Conservation (phyloP, 176 grass and related monocot species). For the Cymbopogon citratus region DNA sequence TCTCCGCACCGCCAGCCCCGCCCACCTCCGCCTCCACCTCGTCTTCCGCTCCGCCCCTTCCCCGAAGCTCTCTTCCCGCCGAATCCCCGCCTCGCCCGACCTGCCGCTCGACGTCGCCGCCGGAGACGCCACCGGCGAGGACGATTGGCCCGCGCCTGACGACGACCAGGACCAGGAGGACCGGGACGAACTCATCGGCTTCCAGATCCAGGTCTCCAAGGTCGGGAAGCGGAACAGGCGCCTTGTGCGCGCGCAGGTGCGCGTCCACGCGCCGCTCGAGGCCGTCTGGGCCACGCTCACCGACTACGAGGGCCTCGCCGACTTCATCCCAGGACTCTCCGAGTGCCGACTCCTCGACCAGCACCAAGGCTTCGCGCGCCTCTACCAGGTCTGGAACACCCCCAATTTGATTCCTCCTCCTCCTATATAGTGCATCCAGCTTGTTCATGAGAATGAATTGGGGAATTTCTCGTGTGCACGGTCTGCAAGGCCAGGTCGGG, state of each 20-base stretch:
- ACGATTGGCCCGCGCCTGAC: neutral
- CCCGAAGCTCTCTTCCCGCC: neutral
- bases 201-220: slow-evolving; percentile 62
- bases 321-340: slow-evolving; percentile 73
- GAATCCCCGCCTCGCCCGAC: neutral
- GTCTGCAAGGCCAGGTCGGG: slow-evolving; percentile 40
- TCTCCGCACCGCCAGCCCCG: neutral
- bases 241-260: slow-evolving; percentile 40
- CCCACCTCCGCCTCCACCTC: neutral
- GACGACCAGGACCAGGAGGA: neutral
- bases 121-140: neutral
- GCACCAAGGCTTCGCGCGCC: slow-evolving; percentile 42
- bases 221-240: slow-evolving; percentile 50
- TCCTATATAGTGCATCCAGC: neutral
- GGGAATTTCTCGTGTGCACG: neutral
- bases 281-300: slow-evolving; percentile 78
- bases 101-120: neutral
- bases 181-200: slow-evolving; percentile 4
- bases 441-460: neutral
- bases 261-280: slow-evolving; percentile 53
- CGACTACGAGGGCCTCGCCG: slow-evolving; percentile 80
- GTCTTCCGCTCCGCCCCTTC: neutral
- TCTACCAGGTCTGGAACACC: slow-evolving; percentile 51
- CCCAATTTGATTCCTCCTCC: neutral
- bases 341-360: slow-evolving; percentile 64